Evolutionary conservation across 306 rosid genomes (phyloP).

Genomic region (Glycyrrhiza uralensis): DNA sequence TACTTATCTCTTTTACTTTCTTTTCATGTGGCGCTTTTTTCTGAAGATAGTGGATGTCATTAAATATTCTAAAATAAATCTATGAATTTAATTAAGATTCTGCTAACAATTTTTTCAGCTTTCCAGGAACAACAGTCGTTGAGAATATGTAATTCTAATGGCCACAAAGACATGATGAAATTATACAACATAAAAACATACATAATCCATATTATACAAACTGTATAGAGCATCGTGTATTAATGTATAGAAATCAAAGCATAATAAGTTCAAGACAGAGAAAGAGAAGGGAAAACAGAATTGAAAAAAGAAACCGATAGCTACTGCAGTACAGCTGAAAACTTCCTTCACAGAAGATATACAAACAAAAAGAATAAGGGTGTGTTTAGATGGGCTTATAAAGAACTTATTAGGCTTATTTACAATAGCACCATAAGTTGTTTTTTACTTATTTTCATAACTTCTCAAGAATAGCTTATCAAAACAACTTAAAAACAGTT

Average conservation of each 20-base stretch:
- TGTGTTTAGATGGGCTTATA: no score
- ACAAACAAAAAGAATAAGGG: not conserved
- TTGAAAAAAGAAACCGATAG: constrained; percentile 1
- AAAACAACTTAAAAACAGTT: no score
- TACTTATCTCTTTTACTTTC: constrained; percentile 11
- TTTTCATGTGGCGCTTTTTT: constrained; percentile 23
- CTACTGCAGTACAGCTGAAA: not conserved
- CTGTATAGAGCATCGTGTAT: not conserved
- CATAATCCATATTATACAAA: not conserved
- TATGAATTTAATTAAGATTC: constrained; percentile 22
- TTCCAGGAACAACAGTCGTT: not conserved
- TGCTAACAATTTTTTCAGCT: not conserved
- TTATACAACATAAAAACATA: not conserved
- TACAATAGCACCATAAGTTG: no score
- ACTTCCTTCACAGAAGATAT: not conserved
- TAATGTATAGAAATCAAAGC: constrained; percentile 17
- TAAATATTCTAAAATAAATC: constrained; percentile 37
- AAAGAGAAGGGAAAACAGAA: no score
- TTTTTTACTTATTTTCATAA: no score
- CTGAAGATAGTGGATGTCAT: constrained; percentile 43
- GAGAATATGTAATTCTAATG: not conserved
- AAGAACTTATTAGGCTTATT: no score
- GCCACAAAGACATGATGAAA: not conserved
- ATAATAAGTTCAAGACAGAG: no score
- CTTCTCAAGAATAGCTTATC: no score